These are phyloP conservation scores for Saccharomycopsis sp. DNA, from an alignment of 805 yeast species.

Conservation along the genomic window DNA sequence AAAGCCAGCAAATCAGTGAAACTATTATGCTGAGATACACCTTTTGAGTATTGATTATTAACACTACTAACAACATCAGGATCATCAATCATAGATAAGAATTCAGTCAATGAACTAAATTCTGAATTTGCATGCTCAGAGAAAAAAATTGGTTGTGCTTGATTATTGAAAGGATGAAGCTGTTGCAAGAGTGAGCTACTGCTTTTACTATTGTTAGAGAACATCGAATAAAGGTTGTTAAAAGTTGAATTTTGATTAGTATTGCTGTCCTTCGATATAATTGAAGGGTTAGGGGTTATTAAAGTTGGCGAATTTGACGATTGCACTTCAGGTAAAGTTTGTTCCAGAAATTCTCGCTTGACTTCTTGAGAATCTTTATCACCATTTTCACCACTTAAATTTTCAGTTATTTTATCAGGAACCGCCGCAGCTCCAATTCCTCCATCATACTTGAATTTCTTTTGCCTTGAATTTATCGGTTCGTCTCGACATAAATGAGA, in stretches of 20 bases:
- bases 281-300: neutral
- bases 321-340: no score
- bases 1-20: slow-evolving; percentile 24
- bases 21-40: slow-evolving; percentile 9
- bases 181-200: slow-evolving; percentile 30
- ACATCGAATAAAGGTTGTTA: slow-evolving; percentile 2
- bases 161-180: slow-evolving; percentile 31
- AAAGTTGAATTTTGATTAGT: neutral
- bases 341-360: no score
- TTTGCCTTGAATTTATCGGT: slow-evolving; percentile 39
- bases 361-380: no score
- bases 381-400: no score
- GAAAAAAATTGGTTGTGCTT: slow-evolving; percentile 71
- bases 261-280: neutral
- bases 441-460: slow-evolving; percentile 22
- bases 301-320: no score
- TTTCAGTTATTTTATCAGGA: neutral
- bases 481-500: slow-evolving; percentile 84
- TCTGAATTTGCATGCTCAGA: slow-evolving; percentile 93
- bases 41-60: slow-evolving; percentile 12
- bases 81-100: slow-evolving; percentile 84
- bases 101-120: slow-evolving; percentile 83
- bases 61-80: slow-evolving; percentile 54
- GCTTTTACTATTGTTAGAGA: slow-evolving; percentile 22
- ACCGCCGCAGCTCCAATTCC: neutral